Evolutionary conservation across 441 rosid species (phyloP).

Genomic region (Eruca vesicaria): DNA sequence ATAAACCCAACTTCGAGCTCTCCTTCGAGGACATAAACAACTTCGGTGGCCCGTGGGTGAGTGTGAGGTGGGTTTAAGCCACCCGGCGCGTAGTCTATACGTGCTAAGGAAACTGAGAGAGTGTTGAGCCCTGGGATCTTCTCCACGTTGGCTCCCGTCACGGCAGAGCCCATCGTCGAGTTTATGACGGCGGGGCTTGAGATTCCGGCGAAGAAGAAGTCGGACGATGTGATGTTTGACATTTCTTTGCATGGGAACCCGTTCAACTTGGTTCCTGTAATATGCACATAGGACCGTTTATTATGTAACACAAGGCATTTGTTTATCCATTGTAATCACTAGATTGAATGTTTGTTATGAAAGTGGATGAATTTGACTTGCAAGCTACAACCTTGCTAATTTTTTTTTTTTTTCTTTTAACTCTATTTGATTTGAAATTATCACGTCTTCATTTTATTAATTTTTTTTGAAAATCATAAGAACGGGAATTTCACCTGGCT

Average conservation of each 20-base stretch:
- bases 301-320: not conserved
- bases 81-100: slow-evolving; percentile 62
- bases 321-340: not conserved
- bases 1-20: slow-evolving; percentile 84
- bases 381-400: not conserved
- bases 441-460: not conserved
- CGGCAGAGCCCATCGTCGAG: slow-evolving; percentile 62
- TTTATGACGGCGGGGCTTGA: slow-evolving; percentile 59
- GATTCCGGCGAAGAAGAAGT: slow-evolving; percentile 70
- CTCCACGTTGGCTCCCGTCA: slow-evolving; percentile 68
- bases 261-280: slow-evolving; percentile 56
- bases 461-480: not conserved
- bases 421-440: not conserved
- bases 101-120: slow-evolving; percentile 65
- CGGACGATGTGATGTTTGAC: slow-evolving; percentile 53
- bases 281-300: not conserved
- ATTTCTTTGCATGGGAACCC: slow-evolving; percentile 78
- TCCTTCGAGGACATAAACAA: slow-evolving; percentile 71
- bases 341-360: not conserved
- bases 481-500: not conserved
- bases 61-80: slow-evolving; percentile 92
- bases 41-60: slow-evolving; percentile 89
- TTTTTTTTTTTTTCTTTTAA: too few species aligned
- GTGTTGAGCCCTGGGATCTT: slow-evolving; percentile 90
- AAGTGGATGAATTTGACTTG: not conserved